These are phyloP conservation scores for Gastrolobium bilobum DNA, from an alignment of 306 rosid species.

Conservation along the genomic window DNA sequence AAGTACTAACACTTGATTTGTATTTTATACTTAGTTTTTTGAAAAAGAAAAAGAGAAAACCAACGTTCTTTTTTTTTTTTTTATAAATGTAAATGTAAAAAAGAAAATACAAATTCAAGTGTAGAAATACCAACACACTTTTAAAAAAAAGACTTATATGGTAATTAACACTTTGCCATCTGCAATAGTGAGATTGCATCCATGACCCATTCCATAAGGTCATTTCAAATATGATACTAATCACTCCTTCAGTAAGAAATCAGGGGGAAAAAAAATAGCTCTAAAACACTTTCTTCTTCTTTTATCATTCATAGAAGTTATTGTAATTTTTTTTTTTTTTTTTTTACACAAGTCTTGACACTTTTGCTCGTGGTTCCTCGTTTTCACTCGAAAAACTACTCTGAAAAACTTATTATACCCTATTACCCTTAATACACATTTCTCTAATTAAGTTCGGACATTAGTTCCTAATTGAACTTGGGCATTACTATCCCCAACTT, in stretches of 20 bases:
- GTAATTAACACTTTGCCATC: too few relatives aligned
- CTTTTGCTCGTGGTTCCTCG: neutral
- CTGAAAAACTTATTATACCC: neutral
- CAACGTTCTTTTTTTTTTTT: too few relatives aligned
- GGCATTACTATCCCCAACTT: neutral
- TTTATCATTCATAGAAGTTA: neutral
- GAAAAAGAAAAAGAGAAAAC: too few relatives aligned
- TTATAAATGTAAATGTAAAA: too few relatives aligned
- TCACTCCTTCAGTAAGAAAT: neutral
- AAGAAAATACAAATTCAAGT: too few relatives aligned
- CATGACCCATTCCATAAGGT: neutral
- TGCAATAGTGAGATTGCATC: too few relatives aligned
- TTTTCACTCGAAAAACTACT: neutral
- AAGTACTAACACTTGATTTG: too few relatives aligned
- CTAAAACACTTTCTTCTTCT: neutral
- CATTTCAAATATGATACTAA: neutral
- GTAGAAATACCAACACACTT: too few relatives aligned
- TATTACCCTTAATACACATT: neutral
- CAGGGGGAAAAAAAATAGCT: neutral
- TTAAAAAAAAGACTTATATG: too few relatives aligned
- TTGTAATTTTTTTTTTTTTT: neutral
- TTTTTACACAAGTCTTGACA: neutral
- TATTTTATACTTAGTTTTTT: too few relatives aligned
- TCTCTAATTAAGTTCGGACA: conserved; percentile 31
- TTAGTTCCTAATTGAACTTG: conserved; percentile 54